These are phyloP conservation scores for Thalassiosira mediterranea DNA, from an alignment of 352 stramenopile species.

Conservation along the genomic window DNA sequence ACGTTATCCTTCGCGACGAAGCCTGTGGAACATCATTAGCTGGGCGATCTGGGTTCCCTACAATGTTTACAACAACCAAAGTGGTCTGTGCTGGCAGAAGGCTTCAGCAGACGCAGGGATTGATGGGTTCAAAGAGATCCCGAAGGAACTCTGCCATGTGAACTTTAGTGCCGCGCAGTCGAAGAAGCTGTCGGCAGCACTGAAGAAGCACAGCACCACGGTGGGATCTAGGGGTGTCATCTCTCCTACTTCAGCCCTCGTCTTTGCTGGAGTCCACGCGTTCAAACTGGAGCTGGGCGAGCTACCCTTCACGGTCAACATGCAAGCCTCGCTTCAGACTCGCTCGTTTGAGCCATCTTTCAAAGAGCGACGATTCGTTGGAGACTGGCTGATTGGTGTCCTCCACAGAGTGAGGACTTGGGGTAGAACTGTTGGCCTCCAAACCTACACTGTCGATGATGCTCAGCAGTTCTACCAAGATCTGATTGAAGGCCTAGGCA, in stretches of 20 bases:
- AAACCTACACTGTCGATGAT: conserved; percentile 8
- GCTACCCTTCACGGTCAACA: conserved; percentile 9
- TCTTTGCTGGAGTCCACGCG: conserved; percentile 13
- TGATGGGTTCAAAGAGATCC: conserved; percentile 21
- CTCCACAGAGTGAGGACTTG: conserved; percentile 10
- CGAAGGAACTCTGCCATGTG: conserved; percentile 20
- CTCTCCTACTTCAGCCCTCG: conserved; percentile 9
- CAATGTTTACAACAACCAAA: conserved; percentile 30
- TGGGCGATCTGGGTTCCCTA: conserved; percentile 21
- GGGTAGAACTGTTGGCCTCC: conserved; percentile 6
- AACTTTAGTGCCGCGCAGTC: conserved; percentile 23
- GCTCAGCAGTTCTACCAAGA: conserved; percentile 16
- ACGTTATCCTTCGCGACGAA: too few relatives aligned
- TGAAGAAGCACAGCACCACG: conserved; percentile 9
- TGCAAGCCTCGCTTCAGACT: conserved; percentile 19
- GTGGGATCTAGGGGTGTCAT: background rate
- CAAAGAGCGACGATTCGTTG: conserved; percentile 15
- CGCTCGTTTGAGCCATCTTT: conserved; percentile 16
- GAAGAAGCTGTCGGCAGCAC: conserved; percentile 16
- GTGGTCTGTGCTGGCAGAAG: conserved; percentile 18
- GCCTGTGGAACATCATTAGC: conserved; percentile 13
- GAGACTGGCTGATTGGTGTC: conserved; percentile 15
- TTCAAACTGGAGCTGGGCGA: conserved; percentile 8
- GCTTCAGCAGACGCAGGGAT: conserved; percentile 16
- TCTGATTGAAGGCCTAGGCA: conserved; percentile 9